A percentile compares a stretch with the other conserved stretches of the same genome.
Evolutionary conservation across 2,329 filamentous ascomycete genomes (phyloP).

Genomic region (Fusarium gaditjirri): DNA sequence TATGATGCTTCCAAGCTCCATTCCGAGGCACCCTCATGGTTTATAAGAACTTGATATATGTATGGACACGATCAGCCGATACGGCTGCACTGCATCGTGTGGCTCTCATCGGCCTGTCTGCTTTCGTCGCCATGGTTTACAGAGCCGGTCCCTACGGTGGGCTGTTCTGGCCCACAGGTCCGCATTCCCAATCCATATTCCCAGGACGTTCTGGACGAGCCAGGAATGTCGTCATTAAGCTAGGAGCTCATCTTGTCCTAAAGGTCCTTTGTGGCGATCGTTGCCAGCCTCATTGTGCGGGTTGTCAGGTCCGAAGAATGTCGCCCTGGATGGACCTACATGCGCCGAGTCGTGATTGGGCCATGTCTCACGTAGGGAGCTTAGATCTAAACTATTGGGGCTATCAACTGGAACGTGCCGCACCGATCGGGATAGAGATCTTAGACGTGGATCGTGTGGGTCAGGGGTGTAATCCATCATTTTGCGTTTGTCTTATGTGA

Average conservation of each 20-base stretch:
- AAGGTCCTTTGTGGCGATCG: background rate
- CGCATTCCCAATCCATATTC: slow-evolving; percentile 27
- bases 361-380: background rate
- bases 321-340: slow-evolving; percentile 28
- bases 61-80: background rate
- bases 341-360: slow-evolving; percentile 19
- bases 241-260: background rate
- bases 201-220: slow-evolving; percentile 9
- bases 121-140: slow-evolving; percentile 29
- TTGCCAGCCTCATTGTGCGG: slow-evolving; percentile 1
- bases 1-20: background rate
- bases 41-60: slow-evolving; percentile 23
- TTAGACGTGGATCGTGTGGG: background rate
- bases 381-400: slow-evolving; percentile 5
- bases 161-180: slow-evolving; percentile 28
- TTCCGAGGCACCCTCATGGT: background rate
- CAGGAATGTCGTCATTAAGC: slow-evolving; percentile 33
- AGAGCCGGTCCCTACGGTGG: background rate
- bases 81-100: background rate
- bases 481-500: slow-evolving; percentile 27
- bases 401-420: slow-evolving; percentile 35
- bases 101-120: slow-evolving; percentile 24
- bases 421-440: slow-evolving; percentile 28
- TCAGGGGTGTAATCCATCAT: background rate
- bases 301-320: slow-evolving; percentile 28